phyloP scores from a whole-genome alignment of 257 asterid species.

The Jaltomata sinuosa region DNA sequence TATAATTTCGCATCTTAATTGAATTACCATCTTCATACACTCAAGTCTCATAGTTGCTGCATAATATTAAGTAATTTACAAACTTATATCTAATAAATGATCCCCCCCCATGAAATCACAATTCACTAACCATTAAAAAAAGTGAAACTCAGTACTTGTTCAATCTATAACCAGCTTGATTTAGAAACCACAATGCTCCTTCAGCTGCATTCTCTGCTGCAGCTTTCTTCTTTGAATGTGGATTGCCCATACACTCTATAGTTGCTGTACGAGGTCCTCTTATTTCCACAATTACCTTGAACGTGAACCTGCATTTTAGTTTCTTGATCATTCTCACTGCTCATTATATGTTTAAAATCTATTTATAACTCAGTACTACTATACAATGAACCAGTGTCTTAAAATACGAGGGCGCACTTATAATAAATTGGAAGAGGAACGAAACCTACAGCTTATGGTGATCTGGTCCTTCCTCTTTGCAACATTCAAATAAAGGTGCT shows the following conservation, averaged over 20 bases:
- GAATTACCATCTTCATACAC: background rate
- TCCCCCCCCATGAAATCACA: background rate
- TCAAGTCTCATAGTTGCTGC: background rate
- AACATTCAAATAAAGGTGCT: background rate
- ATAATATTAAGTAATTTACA: background rate
- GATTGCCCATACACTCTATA: slow-evolving; percentile 5
- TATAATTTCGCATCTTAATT: background rate
- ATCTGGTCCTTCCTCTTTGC: slow-evolving; percentile 1
- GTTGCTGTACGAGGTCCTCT: background rate
- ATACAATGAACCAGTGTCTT: background rate
- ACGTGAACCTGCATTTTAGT: background rate
- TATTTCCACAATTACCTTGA: slow-evolving; percentile 1
- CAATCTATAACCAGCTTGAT: background rate
- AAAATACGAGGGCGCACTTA: background rate
- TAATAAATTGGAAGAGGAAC: background rate
- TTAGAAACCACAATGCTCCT: slow-evolving; percentile 8
- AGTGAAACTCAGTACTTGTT: background rate
- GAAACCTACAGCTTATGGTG: background rate
- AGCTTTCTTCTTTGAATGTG: background rate
- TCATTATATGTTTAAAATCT: background rate
- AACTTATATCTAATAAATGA: too few species aligned
- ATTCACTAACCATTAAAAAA: background rate
- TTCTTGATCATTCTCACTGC: background rate
- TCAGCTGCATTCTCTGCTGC: slow-evolving; percentile 14
- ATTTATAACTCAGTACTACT: background rate